Evolutionary conservation across 306 rosid genomes (phyloP).

Genomic region (Vigna hirtella): DNA sequence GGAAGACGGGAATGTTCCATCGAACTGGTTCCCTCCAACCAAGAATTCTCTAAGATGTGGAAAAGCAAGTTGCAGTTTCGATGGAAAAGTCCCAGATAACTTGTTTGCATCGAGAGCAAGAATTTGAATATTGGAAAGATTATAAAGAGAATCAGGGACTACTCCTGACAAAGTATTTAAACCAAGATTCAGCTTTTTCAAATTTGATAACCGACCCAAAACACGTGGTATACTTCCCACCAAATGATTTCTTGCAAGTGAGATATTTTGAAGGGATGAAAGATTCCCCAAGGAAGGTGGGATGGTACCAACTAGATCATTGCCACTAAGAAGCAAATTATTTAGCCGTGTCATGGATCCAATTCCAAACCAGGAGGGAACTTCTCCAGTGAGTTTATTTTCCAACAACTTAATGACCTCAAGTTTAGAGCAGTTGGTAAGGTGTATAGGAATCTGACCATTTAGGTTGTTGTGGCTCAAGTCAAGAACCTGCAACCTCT

Average conservation of each 20-base stretch:
- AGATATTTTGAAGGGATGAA: not conserved
- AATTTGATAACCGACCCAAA: conserved; percentile 37
- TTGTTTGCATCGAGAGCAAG: not conserved
- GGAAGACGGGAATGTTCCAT: conserved; percentile 31
- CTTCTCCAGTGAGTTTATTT: conserved; percentile 30
- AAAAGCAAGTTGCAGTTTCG: conserved; percentile 38
- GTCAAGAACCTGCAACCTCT: conserved; percentile 28
- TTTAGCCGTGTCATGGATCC: conserved; percentile 10
- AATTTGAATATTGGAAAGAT: conserved; percentile 27
- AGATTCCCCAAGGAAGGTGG: conserved; percentile 44
- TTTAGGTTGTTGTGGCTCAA: conserved; percentile 21
- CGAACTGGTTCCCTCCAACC: not conserved
- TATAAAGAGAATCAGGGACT: conserved; percentile 43
- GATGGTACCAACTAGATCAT: conserved; percentile 39
- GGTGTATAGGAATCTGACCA: conserved; percentile 29
- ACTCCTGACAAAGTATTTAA: not conserved
- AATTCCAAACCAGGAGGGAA: conserved; percentile 41
- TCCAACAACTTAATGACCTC: not conserved
- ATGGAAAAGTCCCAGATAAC: conserved; percentile 23
- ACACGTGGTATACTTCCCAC: conserved; percentile 35
- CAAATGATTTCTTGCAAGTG: conserved; percentile 24
- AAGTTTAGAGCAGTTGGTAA: conserved; percentile 36
- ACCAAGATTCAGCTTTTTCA: not conserved
- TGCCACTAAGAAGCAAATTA: not conserved
- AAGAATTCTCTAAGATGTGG: not conserved